phyloP scores from a whole-genome alignment of 179 eudicot species.

The Pouteria campechiana region DNA sequence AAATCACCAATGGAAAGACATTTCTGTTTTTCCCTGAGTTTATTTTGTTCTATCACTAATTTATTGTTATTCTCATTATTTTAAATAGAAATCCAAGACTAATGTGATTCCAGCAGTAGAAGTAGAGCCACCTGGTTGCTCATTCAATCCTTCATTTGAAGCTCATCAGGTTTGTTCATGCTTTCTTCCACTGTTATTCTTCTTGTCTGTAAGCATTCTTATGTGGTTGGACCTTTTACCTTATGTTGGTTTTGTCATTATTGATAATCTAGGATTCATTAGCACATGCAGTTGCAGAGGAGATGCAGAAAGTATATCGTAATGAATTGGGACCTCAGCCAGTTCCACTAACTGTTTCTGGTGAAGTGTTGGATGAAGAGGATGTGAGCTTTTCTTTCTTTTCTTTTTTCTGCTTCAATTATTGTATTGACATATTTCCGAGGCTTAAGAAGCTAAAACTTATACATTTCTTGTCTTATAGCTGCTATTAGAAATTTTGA shows the following conservation, averaged over 20 bases:
- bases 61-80: not conserved
- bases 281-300: conserved; percentile 92
- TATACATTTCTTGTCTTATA: too few relatives aligned
- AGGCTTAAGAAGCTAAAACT: too few relatives aligned
- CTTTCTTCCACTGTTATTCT: not conserved
- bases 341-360: conserved; percentile 58
- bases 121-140: conserved; percentile 89
- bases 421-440: too few relatives aligned
- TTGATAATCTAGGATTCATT: conserved; percentile 51
- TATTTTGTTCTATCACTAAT: not conserved
- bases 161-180: conserved; percentile 61
- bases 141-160: conserved; percentile 73
- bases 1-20: not conserved
- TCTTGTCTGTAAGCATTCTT: not conserved
- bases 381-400: conserved; percentile 41
- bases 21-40: not conserved
- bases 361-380: conserved; percentile 69
- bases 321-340: conserved; percentile 79
- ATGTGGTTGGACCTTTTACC: not conserved
- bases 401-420: not conserved
- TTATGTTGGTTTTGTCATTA: not conserved
- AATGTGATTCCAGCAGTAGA: conserved; percentile 85
- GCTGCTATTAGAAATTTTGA: too few relatives aligned
- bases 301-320: conserved; percentile 81
- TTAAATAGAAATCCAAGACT: conserved; percentile 41